Evolutionary conservation across 2,329 filamentous ascomycete genomes (phyloP).

Genomic region (Aspergillus fructus): DNA sequence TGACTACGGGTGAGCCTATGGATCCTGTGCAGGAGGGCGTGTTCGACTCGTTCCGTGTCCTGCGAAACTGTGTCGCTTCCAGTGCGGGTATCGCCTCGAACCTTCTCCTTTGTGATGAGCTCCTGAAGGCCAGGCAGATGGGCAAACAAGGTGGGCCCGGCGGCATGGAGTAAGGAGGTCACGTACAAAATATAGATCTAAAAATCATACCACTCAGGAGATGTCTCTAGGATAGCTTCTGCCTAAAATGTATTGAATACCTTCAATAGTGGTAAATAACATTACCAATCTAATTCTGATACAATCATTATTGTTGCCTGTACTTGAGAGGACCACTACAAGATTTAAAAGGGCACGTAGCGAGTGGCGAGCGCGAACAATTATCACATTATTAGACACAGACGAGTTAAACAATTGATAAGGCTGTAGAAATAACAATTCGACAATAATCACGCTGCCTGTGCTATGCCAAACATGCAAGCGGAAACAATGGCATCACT

Average conservation of each 20-base stretch:
- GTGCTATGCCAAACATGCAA: not conserved
- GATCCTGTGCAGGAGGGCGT: conserved; percentile 90
- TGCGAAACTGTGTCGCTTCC: conserved; percentile 90
- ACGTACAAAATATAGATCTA: conserved; percentile 20
- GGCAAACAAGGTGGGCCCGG: conserved; percentile 47
- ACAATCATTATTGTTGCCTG: not conserved
- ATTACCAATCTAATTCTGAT: not conserved
- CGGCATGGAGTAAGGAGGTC: conserved; percentile 42
- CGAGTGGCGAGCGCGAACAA: not conserved
- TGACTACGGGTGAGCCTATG: conserved; percentile 88
- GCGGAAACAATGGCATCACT: conserved; percentile 10
- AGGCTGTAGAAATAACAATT: not conserved
- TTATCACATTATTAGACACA: not conserved
- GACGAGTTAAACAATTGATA: not conserved
- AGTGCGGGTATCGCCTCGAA: conserved; percentile 95
- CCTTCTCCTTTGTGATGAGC: conserved; percentile 90
- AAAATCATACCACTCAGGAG: conserved; percentile 5
- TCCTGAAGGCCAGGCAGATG: conserved; percentile 98
- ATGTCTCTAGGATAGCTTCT: conserved; percentile 8
- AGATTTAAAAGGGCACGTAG: too few relatives aligned
- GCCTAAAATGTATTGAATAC: conserved; percentile 21
- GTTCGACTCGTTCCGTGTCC: conserved; percentile 92
- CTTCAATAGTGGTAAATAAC: conserved; percentile 6
- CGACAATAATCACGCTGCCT: not conserved
- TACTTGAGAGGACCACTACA: not conserved